Evolutionary conservation across 345 rosid species (phyloP).

Genomic region (rapeseed (Brassica napus)): Da-Ae NC_063440.1:22154501-22155000

Average conservation of each 20-base stretch:
- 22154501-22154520: too few relatives aligned
- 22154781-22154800: not conserved
- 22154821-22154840: not conserved
- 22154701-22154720: constrained; percentile 28
- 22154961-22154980: too few relatives aligned
- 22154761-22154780: not conserved
- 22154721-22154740: not conserved
- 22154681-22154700: constrained; percentile 27
- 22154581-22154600: constrained; percentile 94
- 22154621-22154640: not conserved
- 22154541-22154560: not conserved
- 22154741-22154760: not conserved
- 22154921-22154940: too few relatives aligned
- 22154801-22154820: not conserved
- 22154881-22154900: not conserved
- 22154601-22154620: constrained; percentile 64
- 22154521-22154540: not conserved
- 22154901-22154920: too few relatives aligned
- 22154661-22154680: not conserved
- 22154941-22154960: too few relatives aligned
- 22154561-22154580: constrained; percentile 71
- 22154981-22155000: too few relatives aligned
- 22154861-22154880: not conserved
- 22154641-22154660: not conserved
- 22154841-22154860: not conserved